Conservation (phyloP, 108 stramenopile species). For the Cyclotella kingstonii region DNA sequence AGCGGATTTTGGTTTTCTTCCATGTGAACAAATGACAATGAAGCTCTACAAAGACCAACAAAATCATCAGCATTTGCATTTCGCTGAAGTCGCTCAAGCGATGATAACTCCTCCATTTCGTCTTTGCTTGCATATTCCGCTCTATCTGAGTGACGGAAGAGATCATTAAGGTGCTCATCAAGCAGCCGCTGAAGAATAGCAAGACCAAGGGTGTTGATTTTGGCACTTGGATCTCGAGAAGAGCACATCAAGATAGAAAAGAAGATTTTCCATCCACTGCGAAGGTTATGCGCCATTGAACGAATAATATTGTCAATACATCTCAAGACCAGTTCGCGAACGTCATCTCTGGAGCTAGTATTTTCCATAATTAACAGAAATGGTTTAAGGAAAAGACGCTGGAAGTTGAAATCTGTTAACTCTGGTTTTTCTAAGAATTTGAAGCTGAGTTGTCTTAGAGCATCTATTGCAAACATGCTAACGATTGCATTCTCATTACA, state of each 20-base stretch:
- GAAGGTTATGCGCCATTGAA: slow-evolving; percentile 71
- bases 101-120: slow-evolving; percentile 26
- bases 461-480: slow-evolving; percentile 97
- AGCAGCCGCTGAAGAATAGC: slow-evolving; percentile 79
- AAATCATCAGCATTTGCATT: slow-evolving; percentile 85
- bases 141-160: slow-evolving; percentile 43
- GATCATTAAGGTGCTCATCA: slow-evolving; percentile 76
- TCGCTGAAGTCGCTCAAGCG: slow-evolving; percentile 49
- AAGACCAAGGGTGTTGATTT: slow-evolving; percentile 65
- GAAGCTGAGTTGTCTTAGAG: slow-evolving; percentile 95
- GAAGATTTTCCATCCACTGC: slow-evolving; percentile 90
- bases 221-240: slow-evolving; percentile 62
- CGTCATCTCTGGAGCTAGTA: slow-evolving; percentile 60
- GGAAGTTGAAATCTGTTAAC: slow-evolving; percentile 96
- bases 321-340: slow-evolving; percentile 78
- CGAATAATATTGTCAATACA: slow-evolving; percentile 87
- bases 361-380: slow-evolving; percentile 85
- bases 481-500: slow-evolving; percentile 90
- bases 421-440: slow-evolving; percentile 99
- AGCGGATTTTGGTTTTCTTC: slow-evolving; percentile 49
- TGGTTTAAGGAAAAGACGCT: slow-evolving; percentile 92
- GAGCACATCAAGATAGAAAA: slow-evolving; percentile 73
- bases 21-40: slow-evolving; percentile 68
- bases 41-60: slow-evolving; percentile 73
- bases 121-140: slow-evolving; percentile 19